Conservation (phyloP, 2,329 filamentous ascomycete species). For the Penicillium sp. region DNA sequence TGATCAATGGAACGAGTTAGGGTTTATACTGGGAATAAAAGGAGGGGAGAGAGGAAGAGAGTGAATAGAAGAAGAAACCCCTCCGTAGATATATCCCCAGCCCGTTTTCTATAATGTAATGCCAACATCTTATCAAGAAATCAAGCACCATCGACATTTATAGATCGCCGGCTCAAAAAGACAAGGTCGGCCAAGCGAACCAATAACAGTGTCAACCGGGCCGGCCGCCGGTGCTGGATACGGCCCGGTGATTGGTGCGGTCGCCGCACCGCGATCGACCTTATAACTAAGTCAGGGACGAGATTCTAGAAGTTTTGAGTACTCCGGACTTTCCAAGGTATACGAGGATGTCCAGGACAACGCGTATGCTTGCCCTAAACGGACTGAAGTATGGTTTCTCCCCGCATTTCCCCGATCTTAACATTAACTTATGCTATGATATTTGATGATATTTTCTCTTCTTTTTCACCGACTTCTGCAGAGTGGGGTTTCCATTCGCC, state of each 20-base stretch:
- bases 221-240: slow-evolving; percentile 16
- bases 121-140: slow-evolving; percentile 15
- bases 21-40: background rate
- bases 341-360: background rate
- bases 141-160: slow-evolving; percentile 12
- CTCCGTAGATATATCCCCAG: slow-evolving; percentile 8
- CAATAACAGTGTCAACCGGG: slow-evolving; percentile 16
- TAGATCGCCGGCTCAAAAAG: slow-evolving; percentile 15
- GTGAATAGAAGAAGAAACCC: background rate
- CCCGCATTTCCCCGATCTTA: slow-evolving; percentile 15
- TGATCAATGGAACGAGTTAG: background rate
- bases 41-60: background rate
- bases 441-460: background rate
- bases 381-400: slow-evolving; percentile 9
- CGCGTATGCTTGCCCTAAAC: slow-evolving; percentile 16
- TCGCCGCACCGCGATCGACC: slow-evolving; percentile 12
- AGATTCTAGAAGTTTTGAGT: slow-evolving; percentile 15
- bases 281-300: slow-evolving; percentile 15
- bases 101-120: slow-evolving; percentile 7
- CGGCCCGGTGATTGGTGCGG: slow-evolving; percentile 12
- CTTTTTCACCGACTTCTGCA: slow-evolving; percentile 1
- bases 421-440: background rate
- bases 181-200: slow-evolving; percentile 13
- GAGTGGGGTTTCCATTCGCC: background rate
- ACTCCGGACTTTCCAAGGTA: background rate